Conservation (phyloP, 2,329 filamentous ascomycete genomes). For the Ceratocystis lukuohia region DNA sequence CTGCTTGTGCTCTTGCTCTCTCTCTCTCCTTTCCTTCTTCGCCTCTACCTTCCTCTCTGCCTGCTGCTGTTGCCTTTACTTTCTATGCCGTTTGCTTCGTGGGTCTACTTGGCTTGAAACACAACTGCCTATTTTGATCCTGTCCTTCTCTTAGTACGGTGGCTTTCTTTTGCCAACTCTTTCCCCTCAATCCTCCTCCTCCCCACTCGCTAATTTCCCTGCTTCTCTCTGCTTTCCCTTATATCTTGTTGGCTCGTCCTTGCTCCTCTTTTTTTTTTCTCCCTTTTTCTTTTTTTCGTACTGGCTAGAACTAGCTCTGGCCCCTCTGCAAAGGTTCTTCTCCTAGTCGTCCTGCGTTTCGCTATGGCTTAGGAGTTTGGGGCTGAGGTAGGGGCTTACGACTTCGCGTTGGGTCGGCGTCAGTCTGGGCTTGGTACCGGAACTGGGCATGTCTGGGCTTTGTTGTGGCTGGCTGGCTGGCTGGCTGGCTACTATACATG, state of each 20-base stretch:
- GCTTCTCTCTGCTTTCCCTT: background rate
- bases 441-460: too few species aligned
- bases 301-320: background rate
- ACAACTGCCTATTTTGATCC: too few species aligned
- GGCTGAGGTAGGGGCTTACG: background rate
- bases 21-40: background rate
- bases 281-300: background rate
- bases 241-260: background rate
- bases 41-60: background rate
- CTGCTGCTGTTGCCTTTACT: background rate
- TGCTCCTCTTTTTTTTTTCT: background rate
- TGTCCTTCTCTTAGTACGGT: too few species aligned
- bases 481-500: background rate
- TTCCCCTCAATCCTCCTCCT: too few species aligned
- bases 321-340: too few species aligned
- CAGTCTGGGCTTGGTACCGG: too few species aligned
- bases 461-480: background rate
- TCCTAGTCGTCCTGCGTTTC: too few species aligned
- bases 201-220: too few species aligned
- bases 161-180: too few species aligned
- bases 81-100: background rate
- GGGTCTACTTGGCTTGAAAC: too few species aligned
- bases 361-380: background rate
- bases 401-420: too few species aligned
- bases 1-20: background rate